A percentile compares a stretch with the other conserved stretches of the same genome.
Evolutionary conservation across 495 filamentous ascomycete species (phyloP).

Genomic region (Lepidopterella palustris): DNA sequence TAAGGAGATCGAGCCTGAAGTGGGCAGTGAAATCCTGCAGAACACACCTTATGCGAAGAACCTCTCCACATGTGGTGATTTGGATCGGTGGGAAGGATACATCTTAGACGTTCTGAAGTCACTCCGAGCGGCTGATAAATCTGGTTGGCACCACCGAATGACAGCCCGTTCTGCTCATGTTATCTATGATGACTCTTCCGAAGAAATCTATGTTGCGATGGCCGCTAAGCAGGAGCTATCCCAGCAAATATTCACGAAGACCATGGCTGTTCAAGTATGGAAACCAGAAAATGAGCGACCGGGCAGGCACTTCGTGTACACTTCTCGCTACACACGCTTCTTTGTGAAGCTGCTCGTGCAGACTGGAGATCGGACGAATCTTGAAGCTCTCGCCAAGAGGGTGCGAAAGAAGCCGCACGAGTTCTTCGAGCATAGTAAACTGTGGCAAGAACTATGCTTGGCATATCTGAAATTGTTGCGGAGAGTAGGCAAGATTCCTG

Average conservation of each 20-base stretch:
- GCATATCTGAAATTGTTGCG: slow-evolving; percentile 73
- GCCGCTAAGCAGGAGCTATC: slow-evolving; percentile 70
- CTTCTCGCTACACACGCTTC: slow-evolving; percentile 77
- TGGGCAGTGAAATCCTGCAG: slow-evolving; percentile 50
- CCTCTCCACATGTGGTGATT: slow-evolving; percentile 41
- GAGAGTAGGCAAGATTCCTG: slow-evolving; percentile 54
- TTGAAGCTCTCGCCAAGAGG: slow-evolving; percentile 75
- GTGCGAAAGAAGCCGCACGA: slow-evolving; percentile 77
- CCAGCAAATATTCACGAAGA: slow-evolving; percentile 89
- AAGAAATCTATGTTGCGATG: slow-evolving; percentile 43
- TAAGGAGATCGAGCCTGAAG: slow-evolving; percentile 39
- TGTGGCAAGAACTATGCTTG: slow-evolving; percentile 78
- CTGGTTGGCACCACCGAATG: slow-evolving; percentile 96
- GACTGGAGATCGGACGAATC: slow-evolving; percentile 66
- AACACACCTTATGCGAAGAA: slow-evolving; percentile 53
- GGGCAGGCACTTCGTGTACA: slow-evolving; percentile 91
- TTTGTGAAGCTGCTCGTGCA: slow-evolving; percentile 67
- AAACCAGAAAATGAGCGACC: slow-evolving; percentile 87
- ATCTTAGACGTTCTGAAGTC: slow-evolving; percentile 64
- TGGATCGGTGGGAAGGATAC: slow-evolving; percentile 67
- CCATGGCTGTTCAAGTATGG: slow-evolving; percentile 92
- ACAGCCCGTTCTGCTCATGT: slow-evolving; percentile 70
- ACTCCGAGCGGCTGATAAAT: slow-evolving; percentile 80
- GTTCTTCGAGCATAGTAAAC: slow-evolving; percentile 72
- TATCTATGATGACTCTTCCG: slow-evolving; percentile 54